Evolutionary conservation across 345 rosid species (phyloP).

Genomic region (Jatropha curcas): DNA sequence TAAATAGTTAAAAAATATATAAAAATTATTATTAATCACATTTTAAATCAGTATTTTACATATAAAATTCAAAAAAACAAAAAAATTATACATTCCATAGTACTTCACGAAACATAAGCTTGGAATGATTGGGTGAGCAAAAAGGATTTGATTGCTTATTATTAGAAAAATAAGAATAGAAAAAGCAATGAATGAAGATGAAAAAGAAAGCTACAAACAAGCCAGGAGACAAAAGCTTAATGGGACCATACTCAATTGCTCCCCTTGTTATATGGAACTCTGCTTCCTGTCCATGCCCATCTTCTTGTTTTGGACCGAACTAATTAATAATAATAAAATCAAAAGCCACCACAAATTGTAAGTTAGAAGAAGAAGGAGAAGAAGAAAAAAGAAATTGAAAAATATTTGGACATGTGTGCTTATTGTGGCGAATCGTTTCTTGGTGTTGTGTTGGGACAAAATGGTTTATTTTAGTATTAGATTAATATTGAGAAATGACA

Average conservation of each 20-base stretch:
- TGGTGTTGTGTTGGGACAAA: slow-evolving; percentile 6
- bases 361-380: too few relatives aligned
- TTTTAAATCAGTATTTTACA: too few relatives aligned
- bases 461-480: slow-evolving; percentile 4
- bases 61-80: neutral
- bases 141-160: neutral
- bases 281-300: slow-evolving; percentile 5
- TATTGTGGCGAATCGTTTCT: slow-evolving; percentile 29
- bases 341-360: neutral
- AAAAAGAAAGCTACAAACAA: neutral
- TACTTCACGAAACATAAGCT: neutral
- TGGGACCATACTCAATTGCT: slow-evolving; percentile 46
- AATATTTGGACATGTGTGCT: slow-evolving; percentile 4
- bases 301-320: neutral
- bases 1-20: too few relatives aligned
- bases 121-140: slow-evolving; percentile 19
- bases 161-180: too few relatives aligned
- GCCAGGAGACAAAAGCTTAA: slow-evolving; percentile 9
- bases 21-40: too few relatives aligned
- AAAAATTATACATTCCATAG: neutral
- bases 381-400: neutral
- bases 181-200: too few relatives aligned
- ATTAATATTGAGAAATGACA: too few relatives aligned
- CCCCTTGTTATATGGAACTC: slow-evolving; percentile 51
- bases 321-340: neutral